phyloP scores from a whole-genome alignment of 1,139 yeast species.

The Pichia sp. region DNA sequence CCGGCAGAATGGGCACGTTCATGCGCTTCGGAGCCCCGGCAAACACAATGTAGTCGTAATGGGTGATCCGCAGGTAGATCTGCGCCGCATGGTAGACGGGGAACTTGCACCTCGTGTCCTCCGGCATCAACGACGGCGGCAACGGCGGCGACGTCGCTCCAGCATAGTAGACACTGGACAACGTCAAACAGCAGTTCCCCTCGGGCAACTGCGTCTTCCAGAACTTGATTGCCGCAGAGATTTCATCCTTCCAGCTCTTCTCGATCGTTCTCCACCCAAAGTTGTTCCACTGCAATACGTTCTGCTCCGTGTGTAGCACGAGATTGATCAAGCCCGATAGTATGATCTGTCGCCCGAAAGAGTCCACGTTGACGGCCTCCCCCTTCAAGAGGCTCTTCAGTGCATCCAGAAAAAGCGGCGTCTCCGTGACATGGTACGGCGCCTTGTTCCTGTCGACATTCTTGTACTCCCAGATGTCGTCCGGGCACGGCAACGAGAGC shows the following conservation, averaged over 20 bases:
- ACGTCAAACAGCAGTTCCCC: conserved; percentile 21
- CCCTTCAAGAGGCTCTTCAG: conserved; percentile 47
- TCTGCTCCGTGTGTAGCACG: conserved; percentile 57
- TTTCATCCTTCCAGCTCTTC: conserved; percentile 55
- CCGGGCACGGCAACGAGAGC: conserved; percentile 68
- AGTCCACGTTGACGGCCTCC: conserved; percentile 36
- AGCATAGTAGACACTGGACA: conserved; percentile 14
- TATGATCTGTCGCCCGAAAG: conserved; percentile 55
- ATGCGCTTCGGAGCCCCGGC: conserved; percentile 77
- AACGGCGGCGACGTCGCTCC: conserved; percentile 7
- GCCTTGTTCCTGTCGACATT: conserved; percentile 29
- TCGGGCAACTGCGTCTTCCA: conserved; percentile 38
- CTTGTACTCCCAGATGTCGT: conserved; percentile 62
- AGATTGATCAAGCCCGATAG: conserved; percentile 65
- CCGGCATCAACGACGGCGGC: conserved; percentile 17
- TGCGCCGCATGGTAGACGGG: conserved; percentile 68
- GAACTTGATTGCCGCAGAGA: conserved; percentile 54
- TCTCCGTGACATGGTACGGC: conserved; percentile 26
- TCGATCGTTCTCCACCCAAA: conserved; percentile 32
- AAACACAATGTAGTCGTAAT: conserved; percentile 68
- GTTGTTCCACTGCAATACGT: conserved; percentile 36
- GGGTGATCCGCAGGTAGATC: conserved; percentile 57
- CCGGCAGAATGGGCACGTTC: conserved; percentile 59
- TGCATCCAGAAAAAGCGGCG: conserved; percentile 45
- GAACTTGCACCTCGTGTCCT: conserved; percentile 43